Percentiles rank a stretch among this genome's conserved stretches.
phyloP scores from a whole-genome alignment of 2,329 filamentous ascomycete genomes.

The Monosporascus cannonballus region DNA sequence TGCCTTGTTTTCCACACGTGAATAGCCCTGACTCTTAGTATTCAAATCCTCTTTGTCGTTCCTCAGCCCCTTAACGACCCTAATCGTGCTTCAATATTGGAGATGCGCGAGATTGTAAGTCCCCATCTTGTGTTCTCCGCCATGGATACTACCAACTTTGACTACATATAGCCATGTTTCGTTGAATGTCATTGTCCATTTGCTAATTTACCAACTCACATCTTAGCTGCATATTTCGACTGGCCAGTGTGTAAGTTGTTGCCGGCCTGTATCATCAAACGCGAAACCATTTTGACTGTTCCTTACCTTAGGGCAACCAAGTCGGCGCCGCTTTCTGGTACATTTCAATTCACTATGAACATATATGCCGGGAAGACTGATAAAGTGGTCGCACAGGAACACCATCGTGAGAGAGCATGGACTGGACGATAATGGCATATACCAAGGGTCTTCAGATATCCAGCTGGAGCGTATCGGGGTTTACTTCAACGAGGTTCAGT shows the following conservation, averaged over 20 bases:
- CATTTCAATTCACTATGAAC: constrained; percentile 13
- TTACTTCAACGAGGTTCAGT: constrained; percentile 76
- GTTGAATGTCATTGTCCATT: too few species aligned
- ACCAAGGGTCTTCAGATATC: constrained; percentile 97
- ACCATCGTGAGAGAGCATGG: constrained; percentile 88
- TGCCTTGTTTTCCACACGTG: too few species aligned
- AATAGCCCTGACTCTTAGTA: neutral
- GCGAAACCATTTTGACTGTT: too few species aligned
- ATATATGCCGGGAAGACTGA: too few species aligned
- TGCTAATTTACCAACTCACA: constrained; percentile 18
- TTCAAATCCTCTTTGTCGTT: constrained; percentile 13
- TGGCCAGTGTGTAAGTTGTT: constrained; percentile 68
- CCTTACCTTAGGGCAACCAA: constrained; percentile 70
- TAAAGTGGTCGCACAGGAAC: constrained; percentile 46
- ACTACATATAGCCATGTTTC: too few species aligned
- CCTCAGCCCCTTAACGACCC: constrained; percentile 16
- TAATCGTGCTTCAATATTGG: constrained; percentile 33
- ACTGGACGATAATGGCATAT: constrained; percentile 95
- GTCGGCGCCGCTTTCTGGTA: constrained; percentile 99
- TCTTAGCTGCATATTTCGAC: constrained; percentile 96
- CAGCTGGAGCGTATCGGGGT: constrained; percentile 99
- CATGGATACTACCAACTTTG: constrained; percentile 3
- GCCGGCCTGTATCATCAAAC: too few species aligned
- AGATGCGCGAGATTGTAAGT: constrained; percentile 72
- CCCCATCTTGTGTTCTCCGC: constrained; percentile 12